Base-by-base conservation (phyloP, 208 protist species). In the Leptomonas pyrrhocoris region DNA sequence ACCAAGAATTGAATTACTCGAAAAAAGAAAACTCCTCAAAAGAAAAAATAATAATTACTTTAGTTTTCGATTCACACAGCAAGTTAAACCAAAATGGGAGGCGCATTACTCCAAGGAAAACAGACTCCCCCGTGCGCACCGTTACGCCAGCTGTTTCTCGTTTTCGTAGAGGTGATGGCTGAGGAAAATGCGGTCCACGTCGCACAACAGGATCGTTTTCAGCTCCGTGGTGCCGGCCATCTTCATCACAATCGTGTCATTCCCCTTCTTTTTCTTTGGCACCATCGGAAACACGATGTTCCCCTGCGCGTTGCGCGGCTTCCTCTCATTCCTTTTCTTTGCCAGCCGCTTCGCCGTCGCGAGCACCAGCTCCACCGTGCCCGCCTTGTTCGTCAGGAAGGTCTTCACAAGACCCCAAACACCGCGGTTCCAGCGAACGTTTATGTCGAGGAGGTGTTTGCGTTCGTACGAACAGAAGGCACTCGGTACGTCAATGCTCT, bases 151-250 rank as follows among this genome's bases (percentile, higher is more conserved):
- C 42, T 75, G 61, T 40, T 80, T 85, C 53, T 85, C 80, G 34
- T 43, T 61, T 21, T 86, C 80, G 67, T 85, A 84, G n/a, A 93
- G 72, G 69, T 95, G 90, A 34, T 83, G 85, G 57, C 90, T 95
- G 13, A 95, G 64, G 0, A 54, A 55, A 12, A 95, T 70, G 31
- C 68, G 75, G 28, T 81, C 73, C 27, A 95, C 78, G 42, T 95
- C 85, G 19, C 76, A 68, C 31, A 95, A 43, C 7, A 84, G 63
- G 15, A 89, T 23, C 5, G 73, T 68, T 34, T 86, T 48, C 16
- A 73, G 66, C 40, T 69, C 53, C 9, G 15, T 55, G 19, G 79
- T 77, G 19, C 91, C 91, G 0, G 91, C 85, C 63, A 74, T 50
- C 58, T 90, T 91, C 28, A 96, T 81, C 21, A 80, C 55, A 2